Percentiles rank a stretch among this genome's conserved stretches.
Evolutionary conservation across 345 rosid species (phyloP).

Genomic region (Citrus hindsii): DNA sequence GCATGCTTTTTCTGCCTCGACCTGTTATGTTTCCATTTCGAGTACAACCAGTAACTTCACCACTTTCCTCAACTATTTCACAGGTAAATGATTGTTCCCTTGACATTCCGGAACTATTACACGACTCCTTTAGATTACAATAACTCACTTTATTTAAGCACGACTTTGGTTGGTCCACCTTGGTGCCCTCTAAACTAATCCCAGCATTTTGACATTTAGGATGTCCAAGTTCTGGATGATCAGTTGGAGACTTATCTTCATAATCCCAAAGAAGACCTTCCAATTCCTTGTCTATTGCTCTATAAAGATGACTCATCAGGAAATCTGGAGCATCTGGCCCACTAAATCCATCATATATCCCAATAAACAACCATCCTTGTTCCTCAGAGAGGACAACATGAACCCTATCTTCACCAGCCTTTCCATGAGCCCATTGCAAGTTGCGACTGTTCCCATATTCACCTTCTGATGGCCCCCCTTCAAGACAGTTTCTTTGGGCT

Average conservation of each 20-base stretch:
- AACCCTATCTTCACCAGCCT: conserved; percentile 97
- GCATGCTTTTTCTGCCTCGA: conserved; percentile 65
- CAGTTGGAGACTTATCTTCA: conserved; percentile 48
- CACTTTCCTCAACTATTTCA: conserved; percentile 50
- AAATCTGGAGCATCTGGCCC: conserved; percentile 99
- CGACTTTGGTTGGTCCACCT: conserved; percentile 25
- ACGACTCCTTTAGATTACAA: conserved; percentile 28
- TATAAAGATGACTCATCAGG: conserved; percentile 82
- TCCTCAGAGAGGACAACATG: conserved; percentile 98
- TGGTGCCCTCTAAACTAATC: conserved; percentile 22
- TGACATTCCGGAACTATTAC: conserved; percentile 30
- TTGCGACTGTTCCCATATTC: conserved; percentile 53
- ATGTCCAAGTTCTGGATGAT: conserved; percentile 31
- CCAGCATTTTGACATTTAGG: conserved; percentile 16
- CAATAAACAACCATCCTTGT: conserved; percentile 96
- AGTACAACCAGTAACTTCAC: conserved; percentile 31
- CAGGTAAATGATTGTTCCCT: conserved; percentile 33
- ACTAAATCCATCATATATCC: conserved; percentile 96
- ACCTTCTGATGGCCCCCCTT: conserved; percentile 53
- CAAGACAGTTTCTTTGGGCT: conserved; percentile 52
- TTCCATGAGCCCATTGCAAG: conserved; percentile 99
- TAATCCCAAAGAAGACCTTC: conserved; percentile 94
- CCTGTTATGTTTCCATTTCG: conserved; percentile 41
- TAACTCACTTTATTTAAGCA: conserved; percentile 32
- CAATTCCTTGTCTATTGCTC: conserved; percentile 80